Evolutionary conservation across 192 early-diverging fungal genomes (phyloP).

Genomic region (Entomortierella lignicola): DNA sequence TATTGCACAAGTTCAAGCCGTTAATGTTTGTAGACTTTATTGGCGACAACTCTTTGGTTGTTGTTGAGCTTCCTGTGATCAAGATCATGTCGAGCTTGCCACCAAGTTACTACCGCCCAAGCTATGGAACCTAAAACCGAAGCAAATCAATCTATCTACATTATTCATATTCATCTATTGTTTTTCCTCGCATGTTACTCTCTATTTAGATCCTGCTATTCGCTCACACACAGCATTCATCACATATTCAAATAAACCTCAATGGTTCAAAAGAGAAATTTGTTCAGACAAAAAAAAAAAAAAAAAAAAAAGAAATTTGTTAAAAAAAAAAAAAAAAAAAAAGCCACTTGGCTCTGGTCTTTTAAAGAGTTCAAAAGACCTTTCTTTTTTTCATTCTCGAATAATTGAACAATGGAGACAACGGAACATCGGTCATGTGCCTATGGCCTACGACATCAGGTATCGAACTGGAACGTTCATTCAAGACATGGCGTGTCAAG

Average conservation of each 20-base stretch:
- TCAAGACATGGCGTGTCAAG: too few species aligned
- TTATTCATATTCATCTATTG: not conserved
- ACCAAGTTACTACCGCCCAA: constrained; percentile 83
- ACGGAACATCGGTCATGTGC: constrained; percentile 63
- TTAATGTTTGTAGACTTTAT: constrained; percentile 85
- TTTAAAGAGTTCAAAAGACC: too few species aligned
- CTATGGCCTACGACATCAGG: constrained; percentile 75
- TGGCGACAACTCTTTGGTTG: constrained; percentile 77
- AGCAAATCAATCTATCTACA: not conserved
- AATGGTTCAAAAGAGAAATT: too few species aligned
- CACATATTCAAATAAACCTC: too few species aligned
- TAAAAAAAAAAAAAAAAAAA: constrained; percentile 9
- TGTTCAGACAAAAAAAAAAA: too few species aligned
- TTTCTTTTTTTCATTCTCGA: not conserved
- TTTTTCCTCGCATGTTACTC: not conserved
- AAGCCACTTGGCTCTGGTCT: not conserved
- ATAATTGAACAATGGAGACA: constrained; percentile 24
- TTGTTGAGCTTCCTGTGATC: constrained; percentile 90
- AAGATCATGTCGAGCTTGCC: constrained; percentile 83
- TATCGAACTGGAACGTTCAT: constrained; percentile 20
- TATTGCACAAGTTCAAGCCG: constrained; percentile 85
- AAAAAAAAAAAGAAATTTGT: too few species aligned
- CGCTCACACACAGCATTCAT: too few species aligned
- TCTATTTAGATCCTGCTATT: not conserved
- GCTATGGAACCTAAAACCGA: constrained; percentile 74